A percentile compares a stretch with the other conserved stretches of the same genome.
Evolutionary conservation across 495 filamentous ascomycete species (phyloP).

Genomic region (Halenospora varia): DNA sequence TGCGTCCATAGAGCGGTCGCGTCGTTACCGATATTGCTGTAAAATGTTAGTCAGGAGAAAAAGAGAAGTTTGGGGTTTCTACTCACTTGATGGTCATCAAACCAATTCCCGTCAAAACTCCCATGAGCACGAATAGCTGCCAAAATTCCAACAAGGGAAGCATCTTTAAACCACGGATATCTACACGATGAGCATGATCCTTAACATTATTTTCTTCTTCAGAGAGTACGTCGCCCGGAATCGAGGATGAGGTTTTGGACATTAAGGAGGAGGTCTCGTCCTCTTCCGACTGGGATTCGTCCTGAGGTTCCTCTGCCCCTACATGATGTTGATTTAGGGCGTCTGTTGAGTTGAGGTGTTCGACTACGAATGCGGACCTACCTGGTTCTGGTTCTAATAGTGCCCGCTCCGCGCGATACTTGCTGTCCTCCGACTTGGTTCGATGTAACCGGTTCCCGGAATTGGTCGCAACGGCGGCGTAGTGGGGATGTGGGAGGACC

Average conservation of each 20-base stretch:
- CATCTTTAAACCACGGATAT: slow-evolving; percentile 84
- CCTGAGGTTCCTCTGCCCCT: slow-evolving; percentile 25
- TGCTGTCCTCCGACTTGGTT: slow-evolving; percentile 54
- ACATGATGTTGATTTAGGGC: slow-evolving; percentile 20
- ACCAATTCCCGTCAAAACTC: slow-evolving; percentile 84
- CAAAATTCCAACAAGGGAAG: slow-evolving; percentile 80
- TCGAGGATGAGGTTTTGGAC: slow-evolving; percentile 49
- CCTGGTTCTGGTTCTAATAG: slow-evolving; percentile 56
- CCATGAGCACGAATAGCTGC: slow-evolving; percentile 82
- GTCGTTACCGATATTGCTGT: slow-evolving; percentile 92
- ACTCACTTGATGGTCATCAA: slow-evolving; percentile 98
- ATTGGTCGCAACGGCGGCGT: slow-evolving; percentile 57
- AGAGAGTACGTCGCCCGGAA: slow-evolving; percentile 29
- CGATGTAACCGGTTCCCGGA: slow-evolving; percentile 54
- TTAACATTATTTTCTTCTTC: slow-evolving; percentile 29
- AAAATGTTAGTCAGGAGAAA: background rate
- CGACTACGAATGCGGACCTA: slow-evolving; percentile 46
- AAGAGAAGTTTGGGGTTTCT: background rate
- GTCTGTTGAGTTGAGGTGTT: slow-evolving; percentile 6
- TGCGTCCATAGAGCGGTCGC: slow-evolving; percentile 74
- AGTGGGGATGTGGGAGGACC: slow-evolving; percentile 62
- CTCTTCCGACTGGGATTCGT: slow-evolving; percentile 29
- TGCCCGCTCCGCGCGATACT: slow-evolving; percentile 35
- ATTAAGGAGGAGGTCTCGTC: slow-evolving; percentile 87
- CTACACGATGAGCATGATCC: slow-evolving; percentile 68